These are phyloP conservation scores for Datisca glomerata DNA, from an alignment of 306 rosid species.

Conservation along the genomic window DNA sequence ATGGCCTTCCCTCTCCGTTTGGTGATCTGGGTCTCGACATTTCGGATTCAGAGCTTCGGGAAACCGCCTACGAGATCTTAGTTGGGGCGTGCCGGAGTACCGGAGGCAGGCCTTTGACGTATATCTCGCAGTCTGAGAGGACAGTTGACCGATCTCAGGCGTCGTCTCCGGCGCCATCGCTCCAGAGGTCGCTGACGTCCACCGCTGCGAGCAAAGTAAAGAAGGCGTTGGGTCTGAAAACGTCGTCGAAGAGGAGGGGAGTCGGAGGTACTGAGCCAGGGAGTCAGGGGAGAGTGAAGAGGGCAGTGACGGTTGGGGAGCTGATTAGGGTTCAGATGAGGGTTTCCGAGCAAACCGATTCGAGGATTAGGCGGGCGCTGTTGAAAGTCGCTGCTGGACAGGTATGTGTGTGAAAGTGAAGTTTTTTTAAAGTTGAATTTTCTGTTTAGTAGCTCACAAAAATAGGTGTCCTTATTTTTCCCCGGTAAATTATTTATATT, in stretches of 20 bases:
- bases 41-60: constrained; percentile 72
- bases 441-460: constrained; percentile 1
- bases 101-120: constrained; percentile 68
- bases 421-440: neutral
- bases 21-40: constrained; percentile 29
- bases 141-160: constrained; percentile 29
- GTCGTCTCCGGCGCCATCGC: constrained; percentile 27
- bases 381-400: constrained; percentile 83
- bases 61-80: constrained; percentile 80
- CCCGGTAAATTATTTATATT: no score
- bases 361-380: constrained; percentile 67
- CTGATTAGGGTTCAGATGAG: constrained; percentile 76
- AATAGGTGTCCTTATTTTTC: no score
- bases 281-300: constrained; percentile 25
- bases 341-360: constrained; percentile 73
- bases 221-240: constrained; percentile 72
- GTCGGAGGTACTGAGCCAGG: constrained; percentile 17
- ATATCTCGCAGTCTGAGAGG: constrained; percentile 68
- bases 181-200: constrained; percentile 72
- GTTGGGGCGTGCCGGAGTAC: constrained; percentile 73
- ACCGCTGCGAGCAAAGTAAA: constrained; percentile 80
- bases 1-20: constrained; percentile 57
- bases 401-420: constrained; percentile 29
- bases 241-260: constrained; percentile 34
- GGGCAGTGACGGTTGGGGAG: constrained; percentile 65